These are phyloP conservation scores for Apiotrichum gracile DNA, from an alignment of 1,284 basidiomycete genomes.

Conservation along the genomic window DNA sequence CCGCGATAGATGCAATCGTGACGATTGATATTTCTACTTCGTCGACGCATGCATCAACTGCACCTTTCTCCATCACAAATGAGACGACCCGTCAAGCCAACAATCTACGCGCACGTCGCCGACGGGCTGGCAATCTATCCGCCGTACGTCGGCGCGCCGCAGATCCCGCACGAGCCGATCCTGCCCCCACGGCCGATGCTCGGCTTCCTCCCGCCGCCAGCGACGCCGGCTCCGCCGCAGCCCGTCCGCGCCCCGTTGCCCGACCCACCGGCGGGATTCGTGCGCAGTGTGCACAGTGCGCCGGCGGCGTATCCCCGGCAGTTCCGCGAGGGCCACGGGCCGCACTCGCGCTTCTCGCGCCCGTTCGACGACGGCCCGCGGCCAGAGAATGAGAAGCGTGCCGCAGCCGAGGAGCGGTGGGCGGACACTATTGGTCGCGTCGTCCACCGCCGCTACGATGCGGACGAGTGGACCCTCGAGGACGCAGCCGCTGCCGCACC, in stretches of 20 bases:
- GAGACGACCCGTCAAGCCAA: background rate
- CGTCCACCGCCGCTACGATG: background rate
- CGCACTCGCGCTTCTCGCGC: conserved; percentile 14
- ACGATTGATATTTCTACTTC: too few relatives aligned
- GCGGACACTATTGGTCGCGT: background rate
- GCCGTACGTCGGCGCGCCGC: background rate
- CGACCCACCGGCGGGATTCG: conserved; percentile 44
- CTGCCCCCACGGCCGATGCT: background rate
- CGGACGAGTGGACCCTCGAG: conserved; percentile 3
- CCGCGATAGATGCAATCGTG: too few relatives aligned
- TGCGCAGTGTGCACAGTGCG: conserved; percentile 60
- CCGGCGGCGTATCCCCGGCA: conserved; percentile 61
- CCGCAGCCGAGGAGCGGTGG: conserved; percentile 26
- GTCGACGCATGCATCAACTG: too few relatives aligned
- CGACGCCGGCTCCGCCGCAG: background rate
- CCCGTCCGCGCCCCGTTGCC: conserved; percentile 15
- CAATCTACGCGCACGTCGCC: background rate
- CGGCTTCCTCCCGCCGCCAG: background rate
- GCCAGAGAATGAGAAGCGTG: conserved; percentile 7
- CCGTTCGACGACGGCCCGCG: conserved; percentile 12
- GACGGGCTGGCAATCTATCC: background rate
- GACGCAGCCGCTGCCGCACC: conserved; percentile 29
- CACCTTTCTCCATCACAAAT: background rate
- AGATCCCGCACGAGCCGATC: background rate
- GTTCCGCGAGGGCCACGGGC: conserved; percentile 28